phyloP scores from a whole-genome alignment of 495 filamentous ascomycete species.

The Penicillium paradoxum region DNA sequence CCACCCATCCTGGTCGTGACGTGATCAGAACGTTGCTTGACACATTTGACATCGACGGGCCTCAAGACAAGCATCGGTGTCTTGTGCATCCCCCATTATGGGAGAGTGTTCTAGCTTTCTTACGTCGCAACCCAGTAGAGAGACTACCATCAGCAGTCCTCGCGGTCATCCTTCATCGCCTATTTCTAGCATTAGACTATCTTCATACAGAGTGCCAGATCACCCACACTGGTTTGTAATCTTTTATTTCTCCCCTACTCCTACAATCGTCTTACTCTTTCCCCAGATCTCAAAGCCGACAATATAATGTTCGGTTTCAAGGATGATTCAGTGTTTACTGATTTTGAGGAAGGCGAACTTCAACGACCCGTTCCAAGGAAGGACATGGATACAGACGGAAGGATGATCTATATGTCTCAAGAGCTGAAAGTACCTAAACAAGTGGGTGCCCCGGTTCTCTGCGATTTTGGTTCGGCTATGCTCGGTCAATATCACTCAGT shows the following conservation, averaged over 20 bases:
- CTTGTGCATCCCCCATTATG: slow-evolving; percentile 40
- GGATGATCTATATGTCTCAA: slow-evolving; percentile 24
- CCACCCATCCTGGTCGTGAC: slow-evolving; percentile 22
- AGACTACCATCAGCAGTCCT: slow-evolving; percentile 23
- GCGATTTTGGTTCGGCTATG: slow-evolving; percentile 28
- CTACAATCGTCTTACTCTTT: not conserved
- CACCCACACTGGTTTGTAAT: slow-evolving; percentile 33
- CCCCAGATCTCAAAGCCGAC: slow-evolving; percentile 33
- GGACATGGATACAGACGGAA: slow-evolving; percentile 18
- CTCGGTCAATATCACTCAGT: slow-evolving; percentile 14
- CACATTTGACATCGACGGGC: slow-evolving; percentile 28
- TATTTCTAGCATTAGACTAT: slow-evolving; percentile 41
- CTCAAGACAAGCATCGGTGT: slow-evolving; percentile 37
- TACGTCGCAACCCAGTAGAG: slow-evolving; percentile 27
- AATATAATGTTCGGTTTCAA: slow-evolving; percentile 36
- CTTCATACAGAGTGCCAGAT: slow-evolving; percentile 46
- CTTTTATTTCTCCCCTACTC: not conserved
- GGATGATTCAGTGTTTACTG: slow-evolving; percentile 31
- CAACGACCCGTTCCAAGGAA: slow-evolving; percentile 27
- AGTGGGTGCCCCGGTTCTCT: slow-evolving; percentile 16
- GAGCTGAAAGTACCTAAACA: slow-evolving; percentile 18
- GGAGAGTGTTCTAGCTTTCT: slow-evolving; percentile 36
- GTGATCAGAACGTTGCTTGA: slow-evolving; percentile 28
- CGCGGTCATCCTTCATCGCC: slow-evolving; percentile 23
- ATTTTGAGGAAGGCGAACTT: slow-evolving; percentile 28